Percentiles rank a stretch among this genome's conserved stretches.
These are phyloP conservation scores for Petunia secreta DNA, from an alignment of 257 asterid genomes.

Conservation along the genomic window DNA sequence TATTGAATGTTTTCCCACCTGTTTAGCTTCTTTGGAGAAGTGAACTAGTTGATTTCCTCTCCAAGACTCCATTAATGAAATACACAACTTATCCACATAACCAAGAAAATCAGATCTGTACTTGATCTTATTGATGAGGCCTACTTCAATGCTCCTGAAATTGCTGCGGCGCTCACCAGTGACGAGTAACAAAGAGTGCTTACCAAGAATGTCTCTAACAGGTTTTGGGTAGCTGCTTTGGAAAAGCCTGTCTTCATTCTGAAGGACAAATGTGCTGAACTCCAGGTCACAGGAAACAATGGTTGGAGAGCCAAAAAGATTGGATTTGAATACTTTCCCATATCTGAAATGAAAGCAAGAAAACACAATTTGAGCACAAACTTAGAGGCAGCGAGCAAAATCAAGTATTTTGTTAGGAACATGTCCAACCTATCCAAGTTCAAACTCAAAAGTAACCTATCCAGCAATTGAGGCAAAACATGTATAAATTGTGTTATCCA, in stretches of 20 bases:
- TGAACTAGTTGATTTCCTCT: slow-evolving; percentile 32
- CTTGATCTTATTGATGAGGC: slow-evolving; percentile 53
- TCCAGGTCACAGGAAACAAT: slow-evolving; percentile 77
- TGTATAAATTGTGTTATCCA: background rate
- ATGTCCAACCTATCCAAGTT: background rate
- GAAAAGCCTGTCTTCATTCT: slow-evolving; percentile 65
- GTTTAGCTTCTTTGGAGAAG: slow-evolving; percentile 60
- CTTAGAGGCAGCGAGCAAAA: background rate
- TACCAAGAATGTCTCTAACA: slow-evolving; percentile 60
- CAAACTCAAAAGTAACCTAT: background rate
- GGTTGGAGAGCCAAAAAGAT: slow-evolving; percentile 66
- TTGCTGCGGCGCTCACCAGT: slow-evolving; percentile 61
- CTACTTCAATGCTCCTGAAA: slow-evolving; percentile 48
- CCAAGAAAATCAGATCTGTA: slow-evolving; percentile 43
- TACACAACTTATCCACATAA: slow-evolving; percentile 41
- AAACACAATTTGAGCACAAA: background rate
- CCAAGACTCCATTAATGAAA: slow-evolving; percentile 46
- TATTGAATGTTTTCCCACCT: slow-evolving; percentile 36
- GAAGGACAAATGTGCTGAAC: slow-evolving; percentile 57
- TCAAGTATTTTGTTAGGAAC: background rate
- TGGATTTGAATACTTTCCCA: slow-evolving; percentile 66
- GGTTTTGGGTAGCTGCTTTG: slow-evolving; percentile 64
- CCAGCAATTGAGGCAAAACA: background rate
- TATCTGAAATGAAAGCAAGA: slow-evolving; percentile 38
- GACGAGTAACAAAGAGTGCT: slow-evolving; percentile 53